phyloP scores from a whole-genome alignment of 495 filamentous ascomycete species.

The Cryomyces minteri region DNA sequence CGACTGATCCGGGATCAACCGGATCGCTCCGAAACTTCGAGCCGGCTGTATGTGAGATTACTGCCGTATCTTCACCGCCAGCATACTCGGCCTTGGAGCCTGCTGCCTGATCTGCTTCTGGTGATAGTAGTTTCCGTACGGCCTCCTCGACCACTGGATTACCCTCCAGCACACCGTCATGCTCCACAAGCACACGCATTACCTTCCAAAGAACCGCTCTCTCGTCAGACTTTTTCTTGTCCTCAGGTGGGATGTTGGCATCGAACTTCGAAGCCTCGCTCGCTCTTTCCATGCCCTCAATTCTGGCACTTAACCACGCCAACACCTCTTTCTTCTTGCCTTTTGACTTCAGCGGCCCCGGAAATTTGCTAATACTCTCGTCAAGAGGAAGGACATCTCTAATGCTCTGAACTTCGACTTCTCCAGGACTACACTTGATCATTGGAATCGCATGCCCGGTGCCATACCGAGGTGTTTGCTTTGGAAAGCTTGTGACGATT shows the following conservation, averaged over 20 bases:
- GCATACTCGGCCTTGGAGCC: constrained; percentile 11
- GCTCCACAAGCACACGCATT: constrained; percentile 58
- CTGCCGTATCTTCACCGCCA: constrained; percentile 11
- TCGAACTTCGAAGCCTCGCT: constrained; percentile 28
- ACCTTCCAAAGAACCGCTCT: constrained; percentile 79
- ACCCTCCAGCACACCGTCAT: constrained; percentile 71
- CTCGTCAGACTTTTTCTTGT: constrained; percentile 44
- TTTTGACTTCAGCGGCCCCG: constrained; percentile 75
- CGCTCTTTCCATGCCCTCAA: constrained; percentile 48
- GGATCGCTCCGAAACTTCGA: constrained; percentile 28
- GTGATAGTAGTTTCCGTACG: constrained; percentile 54
- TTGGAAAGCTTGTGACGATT: constrained; percentile 72
- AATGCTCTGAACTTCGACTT: constrained; percentile 54
- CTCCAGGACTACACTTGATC: constrained; percentile 70
- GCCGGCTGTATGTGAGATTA: constrained; percentile 11
- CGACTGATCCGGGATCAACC: constrained; percentile 44
- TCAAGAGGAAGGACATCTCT: constrained; percentile 49
- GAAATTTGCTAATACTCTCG: constrained; percentile 62
- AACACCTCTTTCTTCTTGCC: constrained; percentile 88
- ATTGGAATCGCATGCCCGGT: constrained; percentile 51
- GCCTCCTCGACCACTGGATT: constrained; percentile 52
- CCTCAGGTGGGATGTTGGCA: constrained; percentile 15
- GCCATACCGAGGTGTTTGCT: constrained; percentile 70
- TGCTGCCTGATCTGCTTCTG: constrained; percentile 27
- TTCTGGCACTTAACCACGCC: constrained; percentile 60